These are phyloP conservation scores for Cymbopogon flexuosus DNA, from an alignment of 202 grass and related monocot species.

Conservation along the genomic window DNA sequence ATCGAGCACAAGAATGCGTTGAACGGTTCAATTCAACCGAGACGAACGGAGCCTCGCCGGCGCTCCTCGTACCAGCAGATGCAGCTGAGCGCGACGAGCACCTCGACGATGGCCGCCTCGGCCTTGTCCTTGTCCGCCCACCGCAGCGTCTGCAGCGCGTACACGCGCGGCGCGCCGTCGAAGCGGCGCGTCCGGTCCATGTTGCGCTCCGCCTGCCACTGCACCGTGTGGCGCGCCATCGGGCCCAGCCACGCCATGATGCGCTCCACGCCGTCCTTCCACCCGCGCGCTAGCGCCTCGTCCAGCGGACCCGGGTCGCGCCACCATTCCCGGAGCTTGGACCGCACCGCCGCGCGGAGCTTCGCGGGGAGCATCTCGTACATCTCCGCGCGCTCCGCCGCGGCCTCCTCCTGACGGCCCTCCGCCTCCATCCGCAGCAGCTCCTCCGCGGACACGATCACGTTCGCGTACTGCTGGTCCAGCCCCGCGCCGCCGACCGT, in stretches of 20 bases:
- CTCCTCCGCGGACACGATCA: slow-evolving; percentile 62
- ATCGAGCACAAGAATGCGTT: not conserved
- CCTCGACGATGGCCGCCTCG: slow-evolving; percentile 79
- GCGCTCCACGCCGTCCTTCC: slow-evolving; percentile 59
- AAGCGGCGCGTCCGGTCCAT: slow-evolving; percentile 73
- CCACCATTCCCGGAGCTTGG: slow-evolving; percentile 94
- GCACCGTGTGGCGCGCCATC: slow-evolving; percentile 62
- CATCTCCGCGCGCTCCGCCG: slow-evolving; percentile 61
- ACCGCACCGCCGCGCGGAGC: slow-evolving; percentile 53
- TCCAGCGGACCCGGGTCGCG: slow-evolving; percentile 56
- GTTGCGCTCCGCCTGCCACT: slow-evolving; percentile 78
- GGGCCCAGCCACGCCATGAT: slow-evolving; percentile 82
- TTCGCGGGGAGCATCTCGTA: slow-evolving; percentile 84
- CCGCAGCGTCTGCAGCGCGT: slow-evolving; percentile 74
- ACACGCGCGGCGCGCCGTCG: slow-evolving; percentile 42
- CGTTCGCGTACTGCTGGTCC: slow-evolving; percentile 69
- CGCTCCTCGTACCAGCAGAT: slow-evolving; percentile 85
- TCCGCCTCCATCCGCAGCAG: slow-evolving; percentile 64
- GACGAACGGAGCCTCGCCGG: slow-evolving; percentile 37
- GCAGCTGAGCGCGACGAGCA: slow-evolving; percentile 88
- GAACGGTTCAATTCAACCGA: slow-evolving; percentile 20
- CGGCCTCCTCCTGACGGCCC: slow-evolving; percentile 50
- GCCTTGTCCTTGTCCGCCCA: slow-evolving; percentile 74
- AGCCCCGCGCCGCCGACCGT: slow-evolving; percentile 69
- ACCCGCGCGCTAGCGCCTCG: slow-evolving; percentile 60